These are phyloP conservation scores for Beauveria sp. DNA, from an alignment of 2,329 filamentous ascomycete genomes.

Conservation along the genomic window DNA sequence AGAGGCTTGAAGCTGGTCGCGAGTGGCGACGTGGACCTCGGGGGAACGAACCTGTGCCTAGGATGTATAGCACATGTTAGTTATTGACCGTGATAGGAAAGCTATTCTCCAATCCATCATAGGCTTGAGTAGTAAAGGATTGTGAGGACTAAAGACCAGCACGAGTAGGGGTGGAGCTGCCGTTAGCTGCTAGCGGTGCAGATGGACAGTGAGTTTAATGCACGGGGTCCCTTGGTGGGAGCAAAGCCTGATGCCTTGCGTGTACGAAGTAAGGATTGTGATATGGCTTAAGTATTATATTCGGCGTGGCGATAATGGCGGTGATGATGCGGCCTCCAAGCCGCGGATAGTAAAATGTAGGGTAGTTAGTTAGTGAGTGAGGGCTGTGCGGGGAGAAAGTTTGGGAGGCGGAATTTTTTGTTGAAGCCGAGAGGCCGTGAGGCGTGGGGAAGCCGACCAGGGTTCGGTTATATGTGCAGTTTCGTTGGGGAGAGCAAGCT, in stretches of 20 bases:
- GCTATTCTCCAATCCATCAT: too few relatives aligned
- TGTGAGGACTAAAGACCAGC: too few relatives aligned
- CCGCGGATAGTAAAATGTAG: not conserved
- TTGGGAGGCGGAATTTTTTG: not conserved
- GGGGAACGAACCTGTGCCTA: not conserved
- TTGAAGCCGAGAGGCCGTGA: slow-evolving; percentile 8
- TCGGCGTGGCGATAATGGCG: not conserved
- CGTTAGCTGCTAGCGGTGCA: too few relatives aligned
- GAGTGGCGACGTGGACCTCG: not conserved
- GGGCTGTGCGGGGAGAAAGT: not conserved
- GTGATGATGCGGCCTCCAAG: not conserved
- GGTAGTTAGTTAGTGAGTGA: not conserved
- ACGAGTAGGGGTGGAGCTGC: too few relatives aligned
- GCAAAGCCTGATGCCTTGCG: too few relatives aligned
- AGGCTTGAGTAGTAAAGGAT: too few relatives aligned
- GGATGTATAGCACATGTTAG: not conserved
- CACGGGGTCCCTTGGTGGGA: too few relatives aligned
- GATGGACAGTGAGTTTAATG: too few relatives aligned
- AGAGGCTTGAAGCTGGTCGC: not conserved
- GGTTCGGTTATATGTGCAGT: not conserved
- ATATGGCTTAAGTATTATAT: too few relatives aligned
- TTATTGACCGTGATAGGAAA: too few relatives aligned
- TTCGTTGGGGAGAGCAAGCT: not conserved
- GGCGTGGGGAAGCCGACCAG: not conserved
- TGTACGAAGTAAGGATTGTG: not conserved